Conservation (phyloP, 805 yeast genomes). For the Vanderwaltozyma polyspora region DNA sequence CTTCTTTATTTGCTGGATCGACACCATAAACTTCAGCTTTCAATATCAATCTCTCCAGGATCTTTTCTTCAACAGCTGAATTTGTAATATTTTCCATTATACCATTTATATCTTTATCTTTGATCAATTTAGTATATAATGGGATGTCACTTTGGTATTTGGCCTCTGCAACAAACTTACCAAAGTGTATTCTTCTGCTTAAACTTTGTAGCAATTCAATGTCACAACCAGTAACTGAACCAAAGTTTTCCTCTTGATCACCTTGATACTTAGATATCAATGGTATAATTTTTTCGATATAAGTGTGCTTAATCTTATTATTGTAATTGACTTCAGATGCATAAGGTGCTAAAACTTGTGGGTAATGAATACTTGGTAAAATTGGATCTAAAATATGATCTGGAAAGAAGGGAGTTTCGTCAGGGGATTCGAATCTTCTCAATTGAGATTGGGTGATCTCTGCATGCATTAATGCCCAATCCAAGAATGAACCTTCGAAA, state of each 20-base stretch:
- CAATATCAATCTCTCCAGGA: slow-evolving; percentile 61
- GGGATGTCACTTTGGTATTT: slow-evolving; percentile 65
- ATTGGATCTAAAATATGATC: slow-evolving; percentile 50
- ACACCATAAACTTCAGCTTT: slow-evolving; percentile 84
- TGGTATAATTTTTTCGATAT: slow-evolving; percentile 68
- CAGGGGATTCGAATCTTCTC: slow-evolving; percentile 88
- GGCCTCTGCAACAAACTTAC: slow-evolving; percentile 95
- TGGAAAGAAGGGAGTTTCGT: slow-evolving; percentile 85
- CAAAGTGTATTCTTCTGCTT: slow-evolving; percentile 90
- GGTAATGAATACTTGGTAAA: slow-evolving; percentile 70
- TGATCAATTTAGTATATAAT: slow-evolving; percentile 52
- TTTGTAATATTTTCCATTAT: slow-evolving; percentile 79
- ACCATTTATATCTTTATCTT: slow-evolving; percentile 53
- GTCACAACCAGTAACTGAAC: slow-evolving; percentile 77
- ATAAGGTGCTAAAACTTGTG: slow-evolving; percentile 65
- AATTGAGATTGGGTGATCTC: slow-evolving; percentile 71
- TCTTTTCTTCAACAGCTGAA: slow-evolving; percentile 72
- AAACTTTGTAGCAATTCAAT: slow-evolving; percentile 80
- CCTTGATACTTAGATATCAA: slow-evolving; percentile 51
- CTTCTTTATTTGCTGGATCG: slow-evolving; percentile 69
- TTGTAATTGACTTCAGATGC: slow-evolving; percentile 70
- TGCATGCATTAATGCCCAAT: slow-evolving; percentile 68
- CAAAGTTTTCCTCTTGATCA: slow-evolving; percentile 77
- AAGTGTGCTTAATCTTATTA: slow-evolving; percentile 50
- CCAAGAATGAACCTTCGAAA: slow-evolving; percentile 73